Evolutionary conservation across 2,329 filamentous ascomycete species (phyloP).

Genomic region (Parastagonospora nodorum): DNA sequence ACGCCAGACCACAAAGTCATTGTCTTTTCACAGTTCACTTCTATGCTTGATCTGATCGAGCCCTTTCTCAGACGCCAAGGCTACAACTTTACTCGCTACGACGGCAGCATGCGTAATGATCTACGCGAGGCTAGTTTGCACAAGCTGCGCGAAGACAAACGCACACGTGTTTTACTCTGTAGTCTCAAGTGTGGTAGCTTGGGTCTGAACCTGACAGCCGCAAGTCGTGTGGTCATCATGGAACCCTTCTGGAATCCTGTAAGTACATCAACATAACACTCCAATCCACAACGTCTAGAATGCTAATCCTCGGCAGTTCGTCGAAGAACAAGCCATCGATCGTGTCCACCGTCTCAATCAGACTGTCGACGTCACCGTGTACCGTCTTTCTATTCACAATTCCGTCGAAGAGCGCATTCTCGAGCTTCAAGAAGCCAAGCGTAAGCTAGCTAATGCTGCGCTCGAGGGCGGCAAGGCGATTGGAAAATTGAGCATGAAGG

Average conservation of each 20-base stretch:
- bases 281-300: neutral
- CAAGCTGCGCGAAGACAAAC: slow-evolving; percentile 73
- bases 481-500: slow-evolving; percentile 86
- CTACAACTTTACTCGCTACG: slow-evolving; percentile 85
- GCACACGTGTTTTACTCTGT: slow-evolving; percentile 83
- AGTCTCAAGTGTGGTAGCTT: slow-evolving; percentile 92
- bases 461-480: slow-evolving; percentile 82
- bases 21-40: slow-evolving; percentile 97
- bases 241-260: slow-evolving; percentile 99
- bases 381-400: slow-evolving; percentile 84
- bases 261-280: slow-evolving; percentile 43
- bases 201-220: slow-evolving; percentile 92
- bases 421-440: slow-evolving; percentile 92
- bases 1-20: slow-evolving; percentile 90
- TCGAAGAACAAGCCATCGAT: slow-evolving; percentile 98
- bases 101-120: slow-evolving; percentile 94
- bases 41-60: slow-evolving; percentile 95
- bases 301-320: slow-evolving; percentile 64
- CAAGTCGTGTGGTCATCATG: slow-evolving; percentile 89
- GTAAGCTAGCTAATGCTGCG: slow-evolving; percentile 85
- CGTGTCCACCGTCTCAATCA: slow-evolving; percentile 98
- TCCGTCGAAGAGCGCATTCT: slow-evolving; percentile 94
- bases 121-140: slow-evolving; percentile 84
- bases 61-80: slow-evolving; percentile 79
- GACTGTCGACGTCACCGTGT: slow-evolving; percentile 91